phyloP scores from a whole-genome alignment of 2,329 filamentous ascomycete genomes.

The Trichoderma koningii region DNA sequence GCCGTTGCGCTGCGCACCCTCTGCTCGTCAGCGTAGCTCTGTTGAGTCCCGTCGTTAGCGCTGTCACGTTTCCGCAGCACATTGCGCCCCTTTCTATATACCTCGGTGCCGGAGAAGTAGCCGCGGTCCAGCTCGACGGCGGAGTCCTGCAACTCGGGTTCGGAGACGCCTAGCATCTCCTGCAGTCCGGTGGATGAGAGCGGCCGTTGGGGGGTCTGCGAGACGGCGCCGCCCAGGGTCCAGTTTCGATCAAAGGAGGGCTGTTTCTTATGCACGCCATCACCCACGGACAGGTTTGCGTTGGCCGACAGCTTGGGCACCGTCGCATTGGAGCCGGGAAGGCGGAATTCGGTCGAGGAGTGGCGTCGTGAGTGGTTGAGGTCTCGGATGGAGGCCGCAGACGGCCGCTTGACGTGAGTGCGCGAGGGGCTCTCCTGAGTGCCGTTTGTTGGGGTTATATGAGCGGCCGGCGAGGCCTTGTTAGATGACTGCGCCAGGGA shows the following conservation, averaged over 20 bases:
- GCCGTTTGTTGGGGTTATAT: slow-evolving; percentile 41
- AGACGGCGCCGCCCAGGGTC: slow-evolving; percentile 60
- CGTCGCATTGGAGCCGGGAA: slow-evolving; percentile 34
- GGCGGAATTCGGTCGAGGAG: slow-evolving; percentile 77
- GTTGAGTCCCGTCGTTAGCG: slow-evolving; percentile 64
- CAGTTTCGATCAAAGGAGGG: slow-evolving; percentile 71
- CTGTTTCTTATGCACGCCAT: slow-evolving; percentile 60
- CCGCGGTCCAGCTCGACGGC: slow-evolving; percentile 74
- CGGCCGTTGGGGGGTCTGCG: slow-evolving; percentile 47
- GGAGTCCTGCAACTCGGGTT: slow-evolving; percentile 49
- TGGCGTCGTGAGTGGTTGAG: slow-evolving; percentile 83
- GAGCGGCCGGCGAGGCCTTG: slow-evolving; percentile 48
- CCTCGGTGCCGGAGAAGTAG: slow-evolving; percentile 89
- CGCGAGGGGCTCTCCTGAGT: slow-evolving; percentile 51
- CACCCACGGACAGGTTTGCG: slow-evolving; percentile 46
- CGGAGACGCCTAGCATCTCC: slow-evolving; percentile 45
- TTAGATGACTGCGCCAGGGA: slow-evolving; percentile 55
- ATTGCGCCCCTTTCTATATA: slow-evolving; percentile 74
- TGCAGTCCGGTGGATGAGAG: slow-evolving; percentile 56
- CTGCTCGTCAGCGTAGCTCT: slow-evolving; percentile 77
- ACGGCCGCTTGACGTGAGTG: slow-evolving; percentile 63
- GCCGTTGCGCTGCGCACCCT: slow-evolving; percentile 65
- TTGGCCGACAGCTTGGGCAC: slow-evolving; percentile 48
- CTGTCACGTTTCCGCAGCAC: slow-evolving; percentile 78
- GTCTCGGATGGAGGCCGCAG: slow-evolving; percentile 78